Evolutionary conservation across 2,329 filamentous ascomycete species (phyloP), one percentile per base, ranked within the genome.

Genomic region (Lomentospora prolificans): DNA sequence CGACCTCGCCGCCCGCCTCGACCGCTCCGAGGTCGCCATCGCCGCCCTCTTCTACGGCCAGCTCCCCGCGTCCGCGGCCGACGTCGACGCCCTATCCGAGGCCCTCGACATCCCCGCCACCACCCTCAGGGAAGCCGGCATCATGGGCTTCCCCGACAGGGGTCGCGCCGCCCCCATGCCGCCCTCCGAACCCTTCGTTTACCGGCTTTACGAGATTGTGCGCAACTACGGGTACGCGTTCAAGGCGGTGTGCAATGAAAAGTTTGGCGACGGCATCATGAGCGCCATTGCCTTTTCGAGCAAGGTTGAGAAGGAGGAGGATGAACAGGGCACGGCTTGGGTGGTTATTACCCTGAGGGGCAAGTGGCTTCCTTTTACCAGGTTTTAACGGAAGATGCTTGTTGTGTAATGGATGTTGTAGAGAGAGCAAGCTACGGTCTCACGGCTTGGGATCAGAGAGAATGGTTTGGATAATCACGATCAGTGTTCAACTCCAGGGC

Each of bases 161-260:
- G 91, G 91, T 31, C 78, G 84, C 55, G 80, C 85, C 28, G 68
- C 64, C 1, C 65, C 65, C 3, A 61, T 65, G 52, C 69, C 69
- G 10, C 69, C 69, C 4, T 61, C 62, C 19, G 69, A 67, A 56
- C 70, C 68, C 4, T 50, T 66, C 62, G 91, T 96, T 66, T 97
- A 97, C 70, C 78, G 92, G 2, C 70, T 96, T 58, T 96, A 90
- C 69, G 92, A 97, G 77, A 87, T 96, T 67, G 86, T 97, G 59
- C 91, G 96, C 74, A 97, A 96, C 70, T 96, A 96, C 66, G 92
- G 92, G 1, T 95, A 96, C 69, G 89, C 91, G 1, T 96, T 95
- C 73, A 96, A 96, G 78, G 91, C 90, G 0, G 81, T 97, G 3
- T 69, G 96, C 70, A 96, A 97, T 63, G 92, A 97, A 79, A 96